phyloP scores from a whole-genome alignment of 768 basidiomycete genomes.

The Pleurotus tuber-regium region DNA sequence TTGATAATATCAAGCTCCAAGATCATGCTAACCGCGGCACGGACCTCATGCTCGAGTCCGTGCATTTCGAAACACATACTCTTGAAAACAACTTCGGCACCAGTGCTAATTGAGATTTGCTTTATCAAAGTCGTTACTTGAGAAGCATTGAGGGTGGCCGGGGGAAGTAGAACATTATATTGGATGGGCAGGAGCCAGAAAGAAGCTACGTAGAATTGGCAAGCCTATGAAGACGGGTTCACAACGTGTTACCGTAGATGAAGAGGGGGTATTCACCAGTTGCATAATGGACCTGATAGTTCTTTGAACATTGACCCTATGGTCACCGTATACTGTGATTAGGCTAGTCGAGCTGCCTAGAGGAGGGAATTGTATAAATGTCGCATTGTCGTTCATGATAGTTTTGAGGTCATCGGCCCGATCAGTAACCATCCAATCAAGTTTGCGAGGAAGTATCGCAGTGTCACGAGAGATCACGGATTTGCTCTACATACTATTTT shows the following conservation, averaged over 20 bases:
- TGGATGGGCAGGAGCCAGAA: conserved; percentile 95
- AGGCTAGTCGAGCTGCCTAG: conserved; percentile 91
- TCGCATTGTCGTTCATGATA: conserved; percentile 95
- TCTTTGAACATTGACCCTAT: conserved; percentile 90
- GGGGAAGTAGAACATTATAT: conserved; percentile 88
- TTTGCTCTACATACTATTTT: conserved; percentile 59
- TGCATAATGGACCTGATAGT: conserved; percentile 94
- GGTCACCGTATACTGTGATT: conserved; percentile 92
- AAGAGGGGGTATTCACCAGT: conserved; percentile 58
- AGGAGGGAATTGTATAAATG: conserved; percentile 91
- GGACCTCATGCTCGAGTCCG: conserved; percentile 89
- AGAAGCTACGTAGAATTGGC: conserved; percentile 94
- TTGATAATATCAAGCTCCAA: conserved; percentile 91
- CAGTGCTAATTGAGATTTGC: conserved; percentile 81
- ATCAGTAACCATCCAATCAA: conserved; percentile 99
- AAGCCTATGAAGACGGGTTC: conserved; percentile 53
- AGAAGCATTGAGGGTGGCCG: conserved; percentile 73
- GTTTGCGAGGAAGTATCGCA: conserved; percentile 90
- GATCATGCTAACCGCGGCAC: conserved; percentile 80
- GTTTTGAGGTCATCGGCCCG: conserved; percentile 89
- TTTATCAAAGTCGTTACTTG: conserved; percentile 85
- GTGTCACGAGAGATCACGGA: conserved; percentile 89
- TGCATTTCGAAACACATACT: conserved; percentile 98
- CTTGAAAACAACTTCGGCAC: conserved; percentile 95
- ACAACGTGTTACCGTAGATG: not conserved